Evolutionary conservation across 129 eudicot genomes (phyloP), one percentile per base, ranked within the genome.

Genomic region (Tagetes patula): DNA sequence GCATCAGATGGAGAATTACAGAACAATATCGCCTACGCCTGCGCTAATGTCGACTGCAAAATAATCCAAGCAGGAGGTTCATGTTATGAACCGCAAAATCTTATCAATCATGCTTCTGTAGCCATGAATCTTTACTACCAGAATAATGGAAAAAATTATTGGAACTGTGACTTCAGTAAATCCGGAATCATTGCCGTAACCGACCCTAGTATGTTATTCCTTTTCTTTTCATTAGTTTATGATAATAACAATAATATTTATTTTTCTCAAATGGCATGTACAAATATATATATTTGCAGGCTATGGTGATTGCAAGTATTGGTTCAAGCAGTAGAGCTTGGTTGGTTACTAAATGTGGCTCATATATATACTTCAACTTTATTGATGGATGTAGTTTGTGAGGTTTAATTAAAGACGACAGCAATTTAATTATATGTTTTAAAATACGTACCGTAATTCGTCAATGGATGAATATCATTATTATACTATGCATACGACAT

Each of bases 131-230:
- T 80, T 10, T 85, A 79, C 52, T 85, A 79, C 83, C 90, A 85
- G 55, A 42, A 41, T 32, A 2, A 53, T 34, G 81, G 82, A 27
- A 38, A 67, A 9, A 40, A 76, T 34, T 12, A 46, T 11, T 82
- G 81, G 84, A 82, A 76, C 27, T 85, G 90, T 58, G 70, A 82
- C 53, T 85, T 82, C 56, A 64, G 2, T 5, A 36, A 41, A 1
- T 75, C 90, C 38, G 90, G 31, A 33, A 37, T 82, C 65, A 72
- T 80, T 7, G 11, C 73, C 11, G 56, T 77, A 36, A 52, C 73
- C 27, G 90, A 85, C 60, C 90, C 90, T 5, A 85, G 90, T 85
- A 86, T 49, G 83, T 12, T 40, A n/a, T n/a, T n/a, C n/a, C n/a
- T n/a, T n/a, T n/a, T n/a, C n/a, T n/a, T n/a, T n/a, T n/a, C n/a